Evolutionary conservation across 345 rosid genomes (phyloP).

Genomic region (Gossypium anomalum): DNA sequence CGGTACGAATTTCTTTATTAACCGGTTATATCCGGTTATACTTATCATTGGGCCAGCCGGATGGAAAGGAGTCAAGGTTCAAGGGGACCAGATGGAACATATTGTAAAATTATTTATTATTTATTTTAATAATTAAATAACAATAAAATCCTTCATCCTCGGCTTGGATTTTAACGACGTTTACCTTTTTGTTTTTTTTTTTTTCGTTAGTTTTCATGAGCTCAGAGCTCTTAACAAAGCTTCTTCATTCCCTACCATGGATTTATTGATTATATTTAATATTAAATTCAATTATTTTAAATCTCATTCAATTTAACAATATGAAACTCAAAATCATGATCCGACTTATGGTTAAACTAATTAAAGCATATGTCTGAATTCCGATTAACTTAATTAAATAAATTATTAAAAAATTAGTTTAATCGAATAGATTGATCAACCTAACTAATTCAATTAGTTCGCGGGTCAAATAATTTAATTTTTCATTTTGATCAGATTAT

Average conservation of each 20-base stretch:
- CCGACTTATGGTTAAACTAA: no score
- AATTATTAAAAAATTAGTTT: no score
- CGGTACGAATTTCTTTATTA: conserved; percentile 30
- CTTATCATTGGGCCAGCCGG: not conserved
- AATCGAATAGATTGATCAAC: no score
- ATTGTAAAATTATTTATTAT: not conserved
- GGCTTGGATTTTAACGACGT: conserved; percentile 37
- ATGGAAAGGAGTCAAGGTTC: conserved; percentile 6
- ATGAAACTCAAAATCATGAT: no score
- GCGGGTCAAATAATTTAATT: no score
- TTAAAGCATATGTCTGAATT: no score
- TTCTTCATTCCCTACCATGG: no score
- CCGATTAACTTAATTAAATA: no score
- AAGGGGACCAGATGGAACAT: conserved; percentile 30
- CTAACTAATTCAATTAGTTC: accelerated
- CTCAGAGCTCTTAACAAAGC: not conserved
- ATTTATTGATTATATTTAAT: no score
- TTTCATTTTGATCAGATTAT: accelerated
- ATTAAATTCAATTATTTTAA: no score
- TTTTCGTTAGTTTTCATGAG: not conserved
- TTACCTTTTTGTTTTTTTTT: not conserved
- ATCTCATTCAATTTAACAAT: no score
- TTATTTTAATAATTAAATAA: not conserved
- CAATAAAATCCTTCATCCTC: not conserved
- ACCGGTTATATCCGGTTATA: conserved; percentile 39